These are phyloP conservation scores for Arthroderma sp. DNA, from an alignment of 2,329 filamentous ascomycete genomes.

Conservation along the genomic window DNA sequence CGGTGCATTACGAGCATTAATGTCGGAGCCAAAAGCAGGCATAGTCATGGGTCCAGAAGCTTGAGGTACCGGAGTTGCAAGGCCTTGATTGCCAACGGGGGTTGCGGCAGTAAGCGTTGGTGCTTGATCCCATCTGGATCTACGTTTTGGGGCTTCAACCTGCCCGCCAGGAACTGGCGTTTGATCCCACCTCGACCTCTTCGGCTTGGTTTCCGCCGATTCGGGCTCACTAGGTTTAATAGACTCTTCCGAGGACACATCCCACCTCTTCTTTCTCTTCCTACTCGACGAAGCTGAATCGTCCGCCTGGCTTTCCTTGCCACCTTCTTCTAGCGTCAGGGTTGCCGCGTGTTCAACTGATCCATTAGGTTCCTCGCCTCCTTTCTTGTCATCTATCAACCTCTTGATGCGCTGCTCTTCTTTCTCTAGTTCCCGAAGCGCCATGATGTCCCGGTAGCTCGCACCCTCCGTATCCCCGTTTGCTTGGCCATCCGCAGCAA, in stretches of 20 bases:
- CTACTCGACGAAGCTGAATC: constrained; percentile 56
- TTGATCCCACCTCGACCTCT: constrained; percentile 81
- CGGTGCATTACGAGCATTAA: constrained; percentile 64
- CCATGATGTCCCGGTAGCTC: constrained; percentile 85
- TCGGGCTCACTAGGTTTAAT: constrained; percentile 41
- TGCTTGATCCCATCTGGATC: constrained; percentile 86
- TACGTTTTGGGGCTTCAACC: constrained; percentile 55
- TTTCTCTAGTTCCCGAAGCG: constrained; percentile 74
- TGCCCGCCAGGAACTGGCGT: constrained; percentile 50
- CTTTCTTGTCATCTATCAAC: constrained; percentile 65
- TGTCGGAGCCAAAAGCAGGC: constrained; percentile 66
- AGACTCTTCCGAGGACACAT: constrained; percentile 52
- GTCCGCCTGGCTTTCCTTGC: constrained; percentile 62
- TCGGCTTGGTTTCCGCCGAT: constrained; percentile 48
- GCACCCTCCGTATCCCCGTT: constrained; percentile 58
- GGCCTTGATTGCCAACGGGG: constrained; percentile 58
- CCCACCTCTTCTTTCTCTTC: constrained; percentile 94
- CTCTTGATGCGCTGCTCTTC: constrained; percentile 80
- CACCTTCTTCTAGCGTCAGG: constrained; percentile 51
- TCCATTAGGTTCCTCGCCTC: constrained; percentile 43
- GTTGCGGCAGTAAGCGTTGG: constrained; percentile 56
- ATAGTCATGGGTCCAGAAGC: constrained; percentile 40
- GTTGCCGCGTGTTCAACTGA: constrained; percentile 58
- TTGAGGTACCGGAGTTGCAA: constrained; percentile 67
- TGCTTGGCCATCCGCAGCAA: constrained; percentile 61